Conservation (phyloP, 2,329 filamentous ascomycete genomes). For the Torrubiella hemipterigena region DNA sequence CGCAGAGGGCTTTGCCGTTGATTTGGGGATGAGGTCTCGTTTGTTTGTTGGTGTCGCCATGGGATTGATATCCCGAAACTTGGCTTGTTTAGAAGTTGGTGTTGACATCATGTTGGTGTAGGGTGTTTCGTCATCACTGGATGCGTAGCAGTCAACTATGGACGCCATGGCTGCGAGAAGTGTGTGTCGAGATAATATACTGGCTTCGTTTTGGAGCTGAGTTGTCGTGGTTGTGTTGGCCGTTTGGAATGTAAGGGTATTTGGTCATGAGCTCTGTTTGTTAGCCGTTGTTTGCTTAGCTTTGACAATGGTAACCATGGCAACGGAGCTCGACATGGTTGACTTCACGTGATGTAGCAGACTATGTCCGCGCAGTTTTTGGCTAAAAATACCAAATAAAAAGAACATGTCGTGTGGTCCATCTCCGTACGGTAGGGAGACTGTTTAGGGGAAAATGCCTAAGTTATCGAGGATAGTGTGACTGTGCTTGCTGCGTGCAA, state of each 20-base stretch:
- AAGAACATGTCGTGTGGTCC: too few species aligned
- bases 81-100: constrained; percentile 6
- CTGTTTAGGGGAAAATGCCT: too few species aligned
- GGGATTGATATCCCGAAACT: too few species aligned
- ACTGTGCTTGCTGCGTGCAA: too few species aligned
- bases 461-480: too few species aligned
- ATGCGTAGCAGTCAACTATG: constrained; percentile 15
- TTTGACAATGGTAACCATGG: not conserved
- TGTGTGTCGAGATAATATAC: too few species aligned
- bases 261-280: not conserved
- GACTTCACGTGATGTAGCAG: constrained; percentile 9
- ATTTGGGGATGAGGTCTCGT: constrained; percentile 13
- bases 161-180: constrained; percentile 17
- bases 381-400: constrained; percentile 8
- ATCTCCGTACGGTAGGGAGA: too few species aligned
- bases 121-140: constrained; percentile 31
- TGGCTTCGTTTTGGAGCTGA: not conserved
- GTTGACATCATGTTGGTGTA: constrained; percentile 14
- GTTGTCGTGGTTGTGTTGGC: constrained; percentile 7
- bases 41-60: constrained; percentile 5
- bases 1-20: constrained; percentile 11
- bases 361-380: constrained; percentile 10
- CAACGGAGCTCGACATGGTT: constrained; percentile 6
- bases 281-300: not conserved
- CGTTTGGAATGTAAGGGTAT: constrained; percentile 1